Percentiles rank a stretch among this genome's conserved stretches.
Evolutionary conservation across 2,329 filamentous ascomycete species (phyloP).

Genomic region (Davidsoniella neocaledoniae): DNA sequence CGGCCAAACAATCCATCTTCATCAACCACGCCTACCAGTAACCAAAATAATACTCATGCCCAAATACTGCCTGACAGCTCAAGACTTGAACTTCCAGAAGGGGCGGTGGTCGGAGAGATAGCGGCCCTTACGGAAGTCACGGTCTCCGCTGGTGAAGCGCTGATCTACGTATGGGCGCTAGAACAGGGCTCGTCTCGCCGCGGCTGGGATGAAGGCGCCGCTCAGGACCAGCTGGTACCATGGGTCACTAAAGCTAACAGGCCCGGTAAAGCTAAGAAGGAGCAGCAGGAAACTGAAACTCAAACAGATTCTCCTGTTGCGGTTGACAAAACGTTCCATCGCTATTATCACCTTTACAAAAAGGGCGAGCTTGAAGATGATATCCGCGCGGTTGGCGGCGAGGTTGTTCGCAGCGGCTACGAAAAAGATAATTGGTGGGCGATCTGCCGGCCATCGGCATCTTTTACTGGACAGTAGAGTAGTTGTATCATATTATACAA

Average conservation of each 20-base stretch:
- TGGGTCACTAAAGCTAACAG: slow-evolving; percentile 53
- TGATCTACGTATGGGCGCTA: slow-evolving; percentile 90
- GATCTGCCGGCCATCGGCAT: slow-evolving; percentile 28
- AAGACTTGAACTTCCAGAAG: slow-evolving; percentile 5
- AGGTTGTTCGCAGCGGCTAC: slow-evolving; percentile 66
- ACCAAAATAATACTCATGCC: too few species aligned
- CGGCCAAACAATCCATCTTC: slow-evolving; percentile 15
- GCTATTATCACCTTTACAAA: slow-evolving; percentile 88
- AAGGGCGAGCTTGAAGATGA: slow-evolving; percentile 76
- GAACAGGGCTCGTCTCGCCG: slow-evolving; percentile 77
- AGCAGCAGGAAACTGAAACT: background rate
- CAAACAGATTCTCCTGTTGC: background rate
- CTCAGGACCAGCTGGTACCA: slow-evolving; percentile 88
- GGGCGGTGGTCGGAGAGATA: slow-evolving; percentile 1
- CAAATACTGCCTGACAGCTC: slow-evolving; percentile 16
- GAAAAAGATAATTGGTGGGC: slow-evolving; percentile 99
- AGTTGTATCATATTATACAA: too few species aligned
- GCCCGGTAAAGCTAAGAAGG: slow-evolving; percentile 7
- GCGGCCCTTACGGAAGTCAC: slow-evolving; percentile 19
- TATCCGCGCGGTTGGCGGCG: slow-evolving; percentile 55
- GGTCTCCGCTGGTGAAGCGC: slow-evolving; percentile 37
- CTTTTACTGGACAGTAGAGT: too few species aligned
- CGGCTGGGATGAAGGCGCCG: slow-evolving; percentile 69
- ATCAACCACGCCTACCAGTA: background rate
- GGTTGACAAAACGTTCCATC: slow-evolving; percentile 49